A percentile compares a stretch with the other conserved stretches of the same genome.
Conservation (phyloP, 139 green algal species). For the Chlamydomonas incerta region DNA sequence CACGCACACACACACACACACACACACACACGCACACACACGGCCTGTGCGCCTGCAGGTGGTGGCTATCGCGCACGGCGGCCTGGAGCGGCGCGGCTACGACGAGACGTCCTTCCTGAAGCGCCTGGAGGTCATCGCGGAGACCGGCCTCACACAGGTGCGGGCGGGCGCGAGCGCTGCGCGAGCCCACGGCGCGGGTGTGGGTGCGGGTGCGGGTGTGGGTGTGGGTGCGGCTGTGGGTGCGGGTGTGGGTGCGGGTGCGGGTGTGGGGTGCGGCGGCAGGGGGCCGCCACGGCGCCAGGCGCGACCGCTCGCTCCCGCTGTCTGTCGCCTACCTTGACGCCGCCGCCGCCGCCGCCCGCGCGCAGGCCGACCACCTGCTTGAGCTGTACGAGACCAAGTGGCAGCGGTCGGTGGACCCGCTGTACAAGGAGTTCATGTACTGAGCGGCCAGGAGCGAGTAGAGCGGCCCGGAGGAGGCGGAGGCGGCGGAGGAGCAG, state of each 20-base stretch:
- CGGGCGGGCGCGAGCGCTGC: not conserved
- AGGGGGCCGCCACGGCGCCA: too few relatives aligned
- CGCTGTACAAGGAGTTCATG: constrained; percentile 73
- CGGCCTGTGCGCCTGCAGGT: constrained; percentile 63
- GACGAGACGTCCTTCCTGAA: constrained; percentile 88
- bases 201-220: not conserved
- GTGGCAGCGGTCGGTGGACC: constrained; percentile 78
- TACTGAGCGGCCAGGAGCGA: constrained; percentile 54
- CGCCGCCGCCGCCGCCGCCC: too few relatives aligned
- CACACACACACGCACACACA: too few relatives aligned
- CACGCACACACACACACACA: too few relatives aligned
- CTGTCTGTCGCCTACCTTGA: too few relatives aligned
- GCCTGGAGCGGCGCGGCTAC: constrained; percentile 83
- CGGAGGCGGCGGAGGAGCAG: too few relatives aligned
- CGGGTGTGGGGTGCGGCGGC: too few relatives aligned
- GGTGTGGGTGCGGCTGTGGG: not conserved
- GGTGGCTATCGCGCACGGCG: constrained; percentile 82
- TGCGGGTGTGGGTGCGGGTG: too few relatives aligned
- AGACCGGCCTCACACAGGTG: constrained; percentile 70
- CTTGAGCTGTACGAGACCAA: constrained; percentile 78
- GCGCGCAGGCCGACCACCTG: constrained; percentile 71
- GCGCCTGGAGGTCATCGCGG: constrained; percentile 79
- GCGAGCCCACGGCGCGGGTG: too few relatives aligned
- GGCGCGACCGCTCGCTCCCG: too few relatives aligned
- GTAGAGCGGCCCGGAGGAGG: too few relatives aligned